Base-by-base conservation (phyloP, 352 stramenopile genomes). In the Phytophthora cryptogea region DNA sequence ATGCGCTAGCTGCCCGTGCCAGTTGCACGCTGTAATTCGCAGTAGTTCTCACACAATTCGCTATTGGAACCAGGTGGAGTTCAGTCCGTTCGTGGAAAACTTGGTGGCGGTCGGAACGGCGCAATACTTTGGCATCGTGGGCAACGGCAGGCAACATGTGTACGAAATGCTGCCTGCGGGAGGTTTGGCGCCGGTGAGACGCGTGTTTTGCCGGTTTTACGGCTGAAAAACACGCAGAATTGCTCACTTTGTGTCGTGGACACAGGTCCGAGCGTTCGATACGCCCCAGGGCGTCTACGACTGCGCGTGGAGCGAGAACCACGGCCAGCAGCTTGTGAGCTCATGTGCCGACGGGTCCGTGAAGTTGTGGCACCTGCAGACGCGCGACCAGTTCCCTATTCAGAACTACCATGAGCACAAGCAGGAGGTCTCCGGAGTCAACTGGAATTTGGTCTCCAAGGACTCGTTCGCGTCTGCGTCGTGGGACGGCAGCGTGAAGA, bases 81-180 rank as follows among this genome's bases (percentile, higher is more conserved):
- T 97, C 66, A 96, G 83, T 61, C 90, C 90, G 23, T 97, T 97
- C 55, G 65, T 90, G 39, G 90, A 96, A 57, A 90, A 90, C 40
- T 72, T 89, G 16, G 33, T 97, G 23, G 87, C 90, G 5, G 85
- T 97, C 6, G 89, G 86, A 41, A 95, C 87, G 1, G 74, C 89
- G 23, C 90, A 97, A 70, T 97, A 97, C 74, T 97, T 96, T 71
- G 90, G 90, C 0, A 96, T 97, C 56, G 84, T 97, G 31, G 90
- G 90, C 46, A 97, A 97, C 72, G 90, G 90, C 0, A 74, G 85
- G 4, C 85, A 97, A 58, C 72, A 90, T 51, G 80, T 97, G 31
- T 81, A 90, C 40, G 87, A 96, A 49, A 68, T 94, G 69, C 42
- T 86, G 27, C 83, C 89, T 27, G 68, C 59, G 6, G 87, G 86